phyloP scores from a whole-genome alignment of 768 basidiomycete species.

The Asterophora parasitica region DNA sequence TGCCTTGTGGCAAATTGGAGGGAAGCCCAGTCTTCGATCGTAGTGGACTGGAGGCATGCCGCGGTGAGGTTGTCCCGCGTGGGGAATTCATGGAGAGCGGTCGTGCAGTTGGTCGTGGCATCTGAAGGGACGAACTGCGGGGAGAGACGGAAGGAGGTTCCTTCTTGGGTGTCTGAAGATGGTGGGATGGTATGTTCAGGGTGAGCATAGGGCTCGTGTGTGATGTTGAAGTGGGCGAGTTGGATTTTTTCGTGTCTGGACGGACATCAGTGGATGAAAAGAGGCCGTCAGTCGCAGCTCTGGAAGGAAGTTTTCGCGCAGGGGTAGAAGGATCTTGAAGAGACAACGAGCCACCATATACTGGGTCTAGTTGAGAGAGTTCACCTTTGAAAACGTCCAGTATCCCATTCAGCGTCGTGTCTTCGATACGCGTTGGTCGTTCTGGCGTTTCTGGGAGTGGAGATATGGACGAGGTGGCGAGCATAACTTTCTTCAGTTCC shows the following conservation, averaged over 20 bases:
- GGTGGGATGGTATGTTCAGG: conserved; percentile 24
- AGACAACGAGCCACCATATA: conserved; percentile 47
- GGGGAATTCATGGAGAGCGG: conserved; percentile 25
- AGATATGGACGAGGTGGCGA: conserved; percentile 31
- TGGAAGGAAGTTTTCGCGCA: conserved; percentile 36
- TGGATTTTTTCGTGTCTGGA: conserved; percentile 18
- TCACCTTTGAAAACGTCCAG: conserved; percentile 72
- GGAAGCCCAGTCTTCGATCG: conserved; percentile 38
- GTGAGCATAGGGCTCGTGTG: conserved; percentile 25
- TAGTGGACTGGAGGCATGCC: conserved; percentile 38
- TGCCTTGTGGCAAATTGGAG: conserved; percentile 20
- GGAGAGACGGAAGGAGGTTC: conserved; percentile 35
- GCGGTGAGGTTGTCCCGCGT: conserved; percentile 25
- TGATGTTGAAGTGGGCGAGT: conserved; percentile 11
- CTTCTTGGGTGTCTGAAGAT: conserved; percentile 20
- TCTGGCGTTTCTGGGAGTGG: conserved; percentile 32
- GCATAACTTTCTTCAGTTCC: conserved; percentile 44
- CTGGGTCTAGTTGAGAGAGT: conserved; percentile 61
- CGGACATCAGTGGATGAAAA: conserved; percentile 21
- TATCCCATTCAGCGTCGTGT: conserved; percentile 52
- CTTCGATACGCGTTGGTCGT: conserved; percentile 23
- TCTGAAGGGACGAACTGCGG: conserved; percentile 46
- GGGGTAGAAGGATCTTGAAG: conserved; percentile 64
- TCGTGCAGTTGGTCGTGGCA: conserved; percentile 25
- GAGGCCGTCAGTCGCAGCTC: conserved; percentile 31